Evolutionary conservation across 345 rosid species (phyloP).

Genomic region (Mangifera indica): DNA sequence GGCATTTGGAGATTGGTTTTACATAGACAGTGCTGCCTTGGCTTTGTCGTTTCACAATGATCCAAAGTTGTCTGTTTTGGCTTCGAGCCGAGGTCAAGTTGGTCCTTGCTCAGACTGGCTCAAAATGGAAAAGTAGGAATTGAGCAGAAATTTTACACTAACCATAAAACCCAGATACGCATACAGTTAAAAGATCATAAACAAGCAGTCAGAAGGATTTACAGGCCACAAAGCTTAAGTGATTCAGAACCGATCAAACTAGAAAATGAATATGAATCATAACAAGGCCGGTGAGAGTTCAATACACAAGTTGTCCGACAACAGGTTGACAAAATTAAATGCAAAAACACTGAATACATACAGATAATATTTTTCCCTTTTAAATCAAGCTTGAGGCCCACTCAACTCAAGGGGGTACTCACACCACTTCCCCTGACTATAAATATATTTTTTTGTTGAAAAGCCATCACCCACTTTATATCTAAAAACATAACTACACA

Average conservation of each 20-base stretch:
- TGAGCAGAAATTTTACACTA: too few relatives aligned
- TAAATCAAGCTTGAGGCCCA: conserved; percentile 11
- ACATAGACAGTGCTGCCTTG: conserved; percentile 18
- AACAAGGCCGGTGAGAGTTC: neutral
- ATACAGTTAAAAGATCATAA: neutral
- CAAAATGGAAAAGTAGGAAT: too few relatives aligned
- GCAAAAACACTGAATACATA: neutral
- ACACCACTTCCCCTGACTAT: neutral
- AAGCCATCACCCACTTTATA: neutral
- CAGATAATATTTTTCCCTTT: neutral
- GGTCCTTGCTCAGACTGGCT: too few relatives aligned
- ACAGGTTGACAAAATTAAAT: conserved; percentile 13
- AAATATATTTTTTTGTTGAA: neutral
- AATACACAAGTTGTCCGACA: neutral
- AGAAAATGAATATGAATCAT: neutral
- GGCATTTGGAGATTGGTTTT: conserved; percentile 18
- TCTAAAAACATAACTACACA: neutral
- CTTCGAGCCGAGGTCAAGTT: too few relatives aligned
- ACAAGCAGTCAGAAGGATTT: neutral
- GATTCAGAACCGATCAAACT: neutral
- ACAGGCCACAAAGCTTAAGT: too few relatives aligned
- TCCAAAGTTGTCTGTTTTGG: conserved; percentile 12
- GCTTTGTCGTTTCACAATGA: conserved; percentile 26
- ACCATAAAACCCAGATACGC: neutral
- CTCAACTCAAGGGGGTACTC: conserved; percentile 10